Conservation (phyloP, 1,139 yeast genomes). For the Yamadazyma friedrichii region DNA sequence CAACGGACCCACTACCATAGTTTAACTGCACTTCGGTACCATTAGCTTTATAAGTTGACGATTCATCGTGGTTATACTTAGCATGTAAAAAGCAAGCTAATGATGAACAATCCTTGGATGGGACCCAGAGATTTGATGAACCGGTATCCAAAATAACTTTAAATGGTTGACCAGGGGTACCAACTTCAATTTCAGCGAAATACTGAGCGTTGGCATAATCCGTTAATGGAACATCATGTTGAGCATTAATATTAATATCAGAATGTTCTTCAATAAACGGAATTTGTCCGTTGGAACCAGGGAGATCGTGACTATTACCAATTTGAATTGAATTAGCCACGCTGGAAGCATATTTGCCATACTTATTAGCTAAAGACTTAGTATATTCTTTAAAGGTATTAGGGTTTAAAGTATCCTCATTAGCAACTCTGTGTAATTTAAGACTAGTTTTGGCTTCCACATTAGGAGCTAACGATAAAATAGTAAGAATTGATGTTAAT, state of each 20-base stretch:
- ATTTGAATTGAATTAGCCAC: neutral
- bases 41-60: conserved; percentile 79
- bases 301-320: neutral
- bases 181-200: conserved; percentile 82
- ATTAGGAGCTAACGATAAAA: conserved; percentile 40
- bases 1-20: conserved; percentile 90
- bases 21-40: conserved; percentile 82
- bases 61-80: conserved; percentile 80
- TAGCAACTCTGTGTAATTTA: conserved; percentile 61
- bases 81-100: conserved; percentile 92
- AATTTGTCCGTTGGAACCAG: conserved; percentile 31
- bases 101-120: conserved; percentile 82
- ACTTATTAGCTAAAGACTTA: conserved; percentile 70
- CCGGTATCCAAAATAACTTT: conserved; percentile 95
- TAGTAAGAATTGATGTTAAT: conserved; percentile 50
- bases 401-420: conserved; percentile 61
- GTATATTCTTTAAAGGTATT: conserved; percentile 63
- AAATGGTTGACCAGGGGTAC: conserved; percentile 90
- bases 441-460: conserved; percentile 63
- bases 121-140: conserved; percentile 95
- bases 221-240: conserved; percentile 77
- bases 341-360: conserved; percentile 35
- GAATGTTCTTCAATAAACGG: conserved; percentile 38
- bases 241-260: conserved; percentile 15
- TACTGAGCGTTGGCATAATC: conserved; percentile 95